phyloP scores from a whole-genome alignment of 169 alveolate species.

The Plasmodium adleri region DNA sequence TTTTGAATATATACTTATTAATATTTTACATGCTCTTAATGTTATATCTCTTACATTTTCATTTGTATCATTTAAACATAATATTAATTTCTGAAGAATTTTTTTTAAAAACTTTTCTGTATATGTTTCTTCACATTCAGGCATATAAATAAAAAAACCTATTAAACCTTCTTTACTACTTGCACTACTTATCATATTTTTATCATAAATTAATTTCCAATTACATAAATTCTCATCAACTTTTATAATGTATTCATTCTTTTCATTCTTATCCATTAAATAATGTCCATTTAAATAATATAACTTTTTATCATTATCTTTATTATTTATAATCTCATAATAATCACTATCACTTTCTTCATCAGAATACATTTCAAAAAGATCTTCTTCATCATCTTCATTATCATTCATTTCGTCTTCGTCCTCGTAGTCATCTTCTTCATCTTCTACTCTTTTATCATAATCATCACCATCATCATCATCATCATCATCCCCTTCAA shows the following conservation, averaged over 20 bases:
- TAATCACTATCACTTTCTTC: constrained; percentile 36
- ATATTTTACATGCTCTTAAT: constrained; percentile 62
- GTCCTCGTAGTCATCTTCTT: constrained; percentile 3
- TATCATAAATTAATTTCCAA: constrained; percentile 67
- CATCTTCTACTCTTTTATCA: constrained; percentile 1
- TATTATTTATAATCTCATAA: constrained; percentile 12
- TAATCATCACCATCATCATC: neutral
- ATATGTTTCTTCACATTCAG: constrained; percentile 63
- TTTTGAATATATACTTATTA: constrained; percentile 39
- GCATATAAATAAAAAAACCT: constrained; percentile 72
- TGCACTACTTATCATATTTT: constrained; percentile 38
- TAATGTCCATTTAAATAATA: constrained; percentile 47
- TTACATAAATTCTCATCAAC: constrained; percentile 64
- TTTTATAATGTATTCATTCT: constrained; percentile 21
- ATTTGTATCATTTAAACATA: constrained; percentile 66
- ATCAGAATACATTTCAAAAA: neutral
- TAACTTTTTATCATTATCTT: constrained; percentile 24
- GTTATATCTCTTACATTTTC: constrained; percentile 71
- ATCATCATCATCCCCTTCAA: constrained; percentile 6
- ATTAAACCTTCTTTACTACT: constrained; percentile 71
- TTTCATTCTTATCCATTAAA: constrained; percentile 65
- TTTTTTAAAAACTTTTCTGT: constrained; percentile 74
- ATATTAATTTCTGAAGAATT: constrained; percentile 49
- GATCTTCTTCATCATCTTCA: constrained; percentile 9
- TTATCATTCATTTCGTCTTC: neutral